Evolutionary conservation across 2,329 filamentous ascomycete genomes (phyloP).

Genomic region (Nakataea oryzae): DNA sequence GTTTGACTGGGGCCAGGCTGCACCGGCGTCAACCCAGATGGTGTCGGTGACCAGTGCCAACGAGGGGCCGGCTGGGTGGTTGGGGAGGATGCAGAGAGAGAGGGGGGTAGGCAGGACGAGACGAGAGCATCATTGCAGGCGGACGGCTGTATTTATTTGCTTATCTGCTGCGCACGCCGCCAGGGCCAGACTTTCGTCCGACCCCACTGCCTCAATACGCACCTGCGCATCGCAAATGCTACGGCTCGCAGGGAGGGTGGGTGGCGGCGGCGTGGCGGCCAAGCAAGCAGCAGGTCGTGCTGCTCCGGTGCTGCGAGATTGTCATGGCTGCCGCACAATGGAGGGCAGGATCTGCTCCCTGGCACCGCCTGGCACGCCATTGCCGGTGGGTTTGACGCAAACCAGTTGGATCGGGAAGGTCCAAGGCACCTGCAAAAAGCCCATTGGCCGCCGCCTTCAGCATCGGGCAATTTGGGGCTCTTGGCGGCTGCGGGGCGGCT

Average conservation of each 20-base stretch:
- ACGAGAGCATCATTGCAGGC: not conserved
- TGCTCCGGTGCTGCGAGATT: not conserved
- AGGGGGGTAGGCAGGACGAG: not conserved
- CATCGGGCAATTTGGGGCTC: not conserved
- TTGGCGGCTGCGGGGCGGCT: not conserved
- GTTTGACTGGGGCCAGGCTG: not conserved
- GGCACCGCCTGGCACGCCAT: conserved; percentile 3
- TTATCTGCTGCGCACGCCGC: not conserved
- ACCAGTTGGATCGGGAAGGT: conserved; percentile 2
- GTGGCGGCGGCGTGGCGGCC: not conserved
- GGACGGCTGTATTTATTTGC: not conserved
- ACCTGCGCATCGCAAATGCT: not conserved
- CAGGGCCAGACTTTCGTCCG: not conserved
- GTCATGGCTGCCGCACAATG: not conserved
- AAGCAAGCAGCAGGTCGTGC: not conserved
- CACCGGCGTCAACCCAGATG: too few species aligned
- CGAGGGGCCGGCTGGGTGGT: too few species aligned
- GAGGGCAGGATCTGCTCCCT: too few species aligned
- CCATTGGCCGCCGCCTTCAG: not conserved
- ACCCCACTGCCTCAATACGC: too few species aligned
- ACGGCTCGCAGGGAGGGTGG: too few species aligned
- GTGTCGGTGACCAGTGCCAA: not conserved
- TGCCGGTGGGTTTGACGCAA: conserved; percentile 1
- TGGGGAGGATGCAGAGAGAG: too few species aligned
- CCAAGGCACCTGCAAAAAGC: not conserved